Evolutionary conservation across 352 stramenopile genomes (phyloP), one percentile per base, ranked within the genome.

Genomic region (Pythium vanterpoolii): DNA sequence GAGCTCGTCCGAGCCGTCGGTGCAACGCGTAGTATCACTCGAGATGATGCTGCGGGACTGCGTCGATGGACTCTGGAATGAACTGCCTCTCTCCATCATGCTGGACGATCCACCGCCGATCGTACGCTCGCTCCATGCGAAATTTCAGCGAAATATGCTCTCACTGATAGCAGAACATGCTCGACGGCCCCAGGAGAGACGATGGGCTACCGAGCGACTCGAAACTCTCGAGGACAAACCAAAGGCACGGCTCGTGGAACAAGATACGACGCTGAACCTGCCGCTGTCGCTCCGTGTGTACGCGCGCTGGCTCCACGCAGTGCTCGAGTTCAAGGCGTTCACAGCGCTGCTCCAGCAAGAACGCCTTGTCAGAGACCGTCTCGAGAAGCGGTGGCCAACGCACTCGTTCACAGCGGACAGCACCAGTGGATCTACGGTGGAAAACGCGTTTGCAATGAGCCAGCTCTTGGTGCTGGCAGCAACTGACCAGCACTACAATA

Each of bases 121-220:
- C 48, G 36, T 69, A 26, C 30, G 39, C 16, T 48, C 48, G 13
- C 49, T 69, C 3, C 49, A 61, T 16, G 23, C 16, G 4, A 60
- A 31, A 33, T 64, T 64, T 42, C 54, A 64, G 19, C 31, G 13
- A 5, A 18, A 50, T 21, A 56, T 80, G n/a, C 28, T 87, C 1
- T 28, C 68, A 21, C 33, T 72, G 7, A 50, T 86, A 5, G 38
- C 46, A 7, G 47, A 49, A 21, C 49, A 70, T 24, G 67, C 62
- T 6, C 73, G 81, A 42, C 63, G 60, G 31, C 51, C 23, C 4
- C 50, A 67, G 9, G 73, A 86, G 4, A 58, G 63, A 6, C 38
- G 40, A 0, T 87, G 74, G 66, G 74, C 72, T 9, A 60, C 46
- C 14, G 28, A 52, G 16, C 13, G 62, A n/a, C 48, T 66, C 1